These are phyloP conservation scores for Neurospora sp. DNA, from an alignment of 495 filamentous ascomycete genomes.

Conservation along the genomic window DNA sequence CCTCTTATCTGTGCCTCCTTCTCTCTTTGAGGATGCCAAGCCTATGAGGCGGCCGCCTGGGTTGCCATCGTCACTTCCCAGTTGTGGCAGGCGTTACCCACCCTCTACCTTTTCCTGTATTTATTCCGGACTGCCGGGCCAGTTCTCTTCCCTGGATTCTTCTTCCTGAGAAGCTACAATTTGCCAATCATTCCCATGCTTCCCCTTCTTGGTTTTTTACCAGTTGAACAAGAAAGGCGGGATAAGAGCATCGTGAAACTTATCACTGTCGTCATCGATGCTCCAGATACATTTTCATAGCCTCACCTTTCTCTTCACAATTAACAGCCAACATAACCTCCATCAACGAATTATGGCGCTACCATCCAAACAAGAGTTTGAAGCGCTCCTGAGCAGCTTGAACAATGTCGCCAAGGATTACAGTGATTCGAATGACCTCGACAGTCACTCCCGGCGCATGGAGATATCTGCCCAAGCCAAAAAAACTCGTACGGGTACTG, in stretches of 20 bases:
- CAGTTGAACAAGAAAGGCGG: background rate
- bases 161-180: too few relatives aligned
- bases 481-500: constrained; percentile 5
- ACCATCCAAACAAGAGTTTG: background rate
- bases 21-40: background rate
- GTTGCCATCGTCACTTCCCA: background rate
- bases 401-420: constrained; percentile 6
- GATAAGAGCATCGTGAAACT: background rate
- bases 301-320: background rate
- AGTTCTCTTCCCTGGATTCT: too few relatives aligned
- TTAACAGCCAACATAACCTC: background rate
- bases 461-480: constrained; percentile 8
- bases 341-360: background rate
- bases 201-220: too few relatives aligned
- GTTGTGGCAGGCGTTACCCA: too few relatives aligned
- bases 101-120: too few relatives aligned
- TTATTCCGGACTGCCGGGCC: too few relatives aligned
- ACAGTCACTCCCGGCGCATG: constrained; percentile 7
- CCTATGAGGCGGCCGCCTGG: background rate
- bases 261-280: background rate
- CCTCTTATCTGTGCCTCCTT: background rate
- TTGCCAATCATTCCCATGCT: too few relatives aligned
- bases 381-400: background rate
- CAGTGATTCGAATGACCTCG: constrained; percentile 4
- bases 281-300: background rate